Evolutionary conservation across 768 basidiomycete species (phyloP), one percentile per base, ranked within the genome.

Genomic region (Mycena alexandri): DNA sequence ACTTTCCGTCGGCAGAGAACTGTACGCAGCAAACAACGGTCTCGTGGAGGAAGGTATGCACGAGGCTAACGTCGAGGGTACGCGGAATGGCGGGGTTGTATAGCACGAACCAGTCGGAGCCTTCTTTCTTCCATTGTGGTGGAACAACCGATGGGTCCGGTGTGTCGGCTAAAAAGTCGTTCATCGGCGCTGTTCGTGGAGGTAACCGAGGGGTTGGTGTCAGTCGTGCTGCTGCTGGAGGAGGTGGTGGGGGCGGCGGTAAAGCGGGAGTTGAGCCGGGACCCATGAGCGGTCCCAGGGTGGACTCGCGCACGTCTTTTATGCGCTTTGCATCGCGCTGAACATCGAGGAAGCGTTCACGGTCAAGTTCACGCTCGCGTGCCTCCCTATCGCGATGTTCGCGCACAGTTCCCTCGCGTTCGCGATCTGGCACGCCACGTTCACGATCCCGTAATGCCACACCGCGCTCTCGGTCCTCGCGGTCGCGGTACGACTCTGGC

Each of bases 1-100:
- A 93, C 77, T 93, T 94, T 36, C 97, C 97, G 77, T 99, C 95
- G 12, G 93, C 87, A 6, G 95, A 97, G 80, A 99, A 98, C 69
- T 92, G 89, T 21, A 98, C 97, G 75, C 96, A 98, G 77, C 97
- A 99, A 0, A 86, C 85, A 12, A 86, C 85, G 51, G 85, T 87
- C 61, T 67, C 60, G 54, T 63, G 69, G 12, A 64, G 59, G 56
- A 71, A 63, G 13, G 67, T 68, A 34, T 68, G 67, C 5, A 68
- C 61, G 62, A 67, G 65, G 50, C 62, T 60, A 57, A 57, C 60
- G 29, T 55, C 53, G 50, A 68, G 67, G 12, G 56, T 63, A 50
- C 67, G 67, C 19, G 67, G 67, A n/a, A 56, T 54, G 29, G 50
- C 42, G 21, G 68, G 57, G 58, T 60, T 65, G 42, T 56, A 56